Percentiles rank a stretch among this genome's conserved stretches.
Evolutionary conservation across 2,329 filamentous ascomycete species (phyloP).

Genomic region (Atkinsonella texensis): DNA sequence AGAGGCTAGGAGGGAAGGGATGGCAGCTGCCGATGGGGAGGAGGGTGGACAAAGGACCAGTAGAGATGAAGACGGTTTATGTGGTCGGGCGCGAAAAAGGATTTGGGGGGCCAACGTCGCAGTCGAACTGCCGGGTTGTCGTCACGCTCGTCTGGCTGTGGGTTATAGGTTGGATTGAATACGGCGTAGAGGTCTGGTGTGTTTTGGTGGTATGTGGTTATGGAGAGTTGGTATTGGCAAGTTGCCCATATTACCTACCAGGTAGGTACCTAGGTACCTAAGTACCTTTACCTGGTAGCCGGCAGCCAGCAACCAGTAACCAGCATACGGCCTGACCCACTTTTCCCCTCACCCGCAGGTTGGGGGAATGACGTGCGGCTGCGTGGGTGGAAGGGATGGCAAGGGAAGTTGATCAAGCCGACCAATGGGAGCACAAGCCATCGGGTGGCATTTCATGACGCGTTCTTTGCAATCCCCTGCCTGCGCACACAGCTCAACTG

Average conservation of each 20-base stretch:
- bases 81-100: not conserved
- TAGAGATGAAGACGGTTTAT: not conserved
- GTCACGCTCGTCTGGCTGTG: not conserved
- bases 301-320: no score
- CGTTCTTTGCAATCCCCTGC: no score
- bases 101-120: not conserved
- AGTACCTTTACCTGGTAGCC: no score
- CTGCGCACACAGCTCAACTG: no score
- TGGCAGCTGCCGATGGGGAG: conserved; percentile 1
- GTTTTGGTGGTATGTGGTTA: not conserved
- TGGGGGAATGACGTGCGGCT: conserved; percentile 3
- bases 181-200: not conserved
- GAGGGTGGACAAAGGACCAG: not conserved
- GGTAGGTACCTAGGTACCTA: no score
- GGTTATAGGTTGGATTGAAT: not conserved
- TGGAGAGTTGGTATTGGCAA: not conserved
- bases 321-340: no score
- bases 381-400: not conserved
- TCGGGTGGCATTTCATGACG: no score
- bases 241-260: not conserved
- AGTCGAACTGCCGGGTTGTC: not conserved
- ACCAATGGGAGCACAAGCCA: not conserved
- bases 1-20: not conserved
- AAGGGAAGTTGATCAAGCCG: not conserved
- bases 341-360: no score